Base-by-base conservation (phyloP, 2,329 filamentous ascomycete species). In the Helotiales sp. region DNA sequence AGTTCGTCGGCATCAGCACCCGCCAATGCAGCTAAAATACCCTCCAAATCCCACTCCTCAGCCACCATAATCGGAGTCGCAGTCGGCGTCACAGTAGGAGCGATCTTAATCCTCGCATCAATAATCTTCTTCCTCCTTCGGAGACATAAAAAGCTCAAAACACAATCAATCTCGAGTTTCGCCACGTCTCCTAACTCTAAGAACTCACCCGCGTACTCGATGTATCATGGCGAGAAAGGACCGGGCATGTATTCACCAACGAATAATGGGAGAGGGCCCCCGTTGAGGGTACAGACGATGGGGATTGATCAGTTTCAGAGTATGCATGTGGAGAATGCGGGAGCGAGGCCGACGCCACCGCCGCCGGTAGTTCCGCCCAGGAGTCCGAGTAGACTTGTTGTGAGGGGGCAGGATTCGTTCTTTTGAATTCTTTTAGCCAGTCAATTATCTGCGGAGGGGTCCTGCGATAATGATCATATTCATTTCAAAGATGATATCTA, bases 11-110 rank as follows among this genome's bases (percentile, higher is more conserved):
- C 24, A 3, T 36, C 57, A 5, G 34, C 30, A 25, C 25, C 48
- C 1, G 6, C 42, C 9, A 13, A 40, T 2, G 34, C 9, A 5
- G 17, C 46, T 3, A 30, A 13, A 12, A 13, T 12, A 2, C 29
- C 36, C 1, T 9, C 49, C 8, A 49, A 27, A 17, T 49, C 47
- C 13, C 17, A 17, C 15, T 49, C 47, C 27, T 48, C 50, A 15
- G 27, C 48, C 7, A 27, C 53, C 1, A 33, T 34, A 9, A 51
- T 55, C 34, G 54, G 50, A 13, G 40, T 56, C 13, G 57, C 44
- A 24, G 49, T 56, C 15, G 53, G 57, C 1, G 52, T 59, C 5
- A 33, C 46, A 19, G 25, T 51, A 5, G 38, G 12, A 3, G 49
- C 38, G 25, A 12, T 15, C 4, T 27, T 15, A 5, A 19, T 40